Evolutionary conservation across 768 basidiomycete species (phyloP).

Genomic region (Crepidotus variabilis): DNA sequence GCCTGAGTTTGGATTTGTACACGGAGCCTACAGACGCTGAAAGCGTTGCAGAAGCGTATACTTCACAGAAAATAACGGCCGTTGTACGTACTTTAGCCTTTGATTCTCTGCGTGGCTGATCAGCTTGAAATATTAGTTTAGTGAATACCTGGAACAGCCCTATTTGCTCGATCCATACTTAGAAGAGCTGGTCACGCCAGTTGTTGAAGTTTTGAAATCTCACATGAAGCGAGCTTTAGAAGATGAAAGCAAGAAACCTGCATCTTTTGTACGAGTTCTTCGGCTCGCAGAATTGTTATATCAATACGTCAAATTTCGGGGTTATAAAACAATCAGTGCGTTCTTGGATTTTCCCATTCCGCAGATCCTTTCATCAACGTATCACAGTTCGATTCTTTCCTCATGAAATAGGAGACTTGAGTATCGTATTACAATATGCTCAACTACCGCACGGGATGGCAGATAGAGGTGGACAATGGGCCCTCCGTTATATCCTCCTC

Average conservation of each 20-base stretch:
- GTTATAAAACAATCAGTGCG: slow-evolving; percentile 89
- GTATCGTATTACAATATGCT: slow-evolving; percentile 68
- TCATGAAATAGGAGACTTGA: slow-evolving; percentile 82
- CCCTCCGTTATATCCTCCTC: slow-evolving; percentile 76
- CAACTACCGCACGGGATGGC: slow-evolving; percentile 40
- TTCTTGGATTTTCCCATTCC: not conserved
- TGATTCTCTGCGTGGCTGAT: not conserved
- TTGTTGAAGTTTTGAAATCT: slow-evolving; percentile 58
- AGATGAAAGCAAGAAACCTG: slow-evolving; percentile 21
- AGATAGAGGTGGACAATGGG: slow-evolving; percentile 56
- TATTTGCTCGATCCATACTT: slow-evolving; percentile 90
- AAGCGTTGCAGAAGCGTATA: slow-evolving; percentile 34
- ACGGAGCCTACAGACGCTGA: slow-evolving; percentile 39
- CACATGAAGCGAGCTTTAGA: slow-evolving; percentile 42
- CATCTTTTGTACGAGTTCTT: slow-evolving; percentile 37
- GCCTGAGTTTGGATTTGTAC: slow-evolving; percentile 48
- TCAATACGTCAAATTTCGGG: slow-evolving; percentile 80
- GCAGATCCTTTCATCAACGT: not conserved
- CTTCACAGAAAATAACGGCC: slow-evolving; percentile 38
- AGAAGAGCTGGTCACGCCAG: slow-evolving; percentile 73
- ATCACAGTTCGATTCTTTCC: slow-evolving; percentile 86
- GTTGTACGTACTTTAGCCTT: slow-evolving; percentile 41
- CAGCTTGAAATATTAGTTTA: slow-evolving; percentile 49
- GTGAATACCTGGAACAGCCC: slow-evolving; percentile 89
- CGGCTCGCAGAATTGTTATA: slow-evolving; percentile 67